A percentile compares a stretch with the other conserved stretches of the same genome.
Conservation (phyloP, 2,329 filamentous ascomycete species). For the Penicillium corylophilum region DNA sequence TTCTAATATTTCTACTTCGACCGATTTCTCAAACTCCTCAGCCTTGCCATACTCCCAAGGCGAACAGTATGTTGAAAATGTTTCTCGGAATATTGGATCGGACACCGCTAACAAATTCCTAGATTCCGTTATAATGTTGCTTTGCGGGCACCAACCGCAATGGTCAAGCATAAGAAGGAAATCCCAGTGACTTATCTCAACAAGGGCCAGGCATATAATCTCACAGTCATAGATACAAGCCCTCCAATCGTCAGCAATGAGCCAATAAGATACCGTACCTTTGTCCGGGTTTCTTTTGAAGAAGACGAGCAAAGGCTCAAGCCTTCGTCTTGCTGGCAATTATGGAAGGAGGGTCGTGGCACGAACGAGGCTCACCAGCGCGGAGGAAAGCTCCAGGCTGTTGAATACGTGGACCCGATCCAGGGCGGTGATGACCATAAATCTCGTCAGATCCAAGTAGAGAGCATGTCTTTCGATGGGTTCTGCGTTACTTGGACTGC, state of each 20-base stretch:
- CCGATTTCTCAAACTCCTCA: constrained; percentile 28
- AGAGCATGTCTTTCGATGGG: constrained; percentile 83
- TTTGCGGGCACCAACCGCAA: constrained; percentile 90
- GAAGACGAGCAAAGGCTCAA: constrained; percentile 89
- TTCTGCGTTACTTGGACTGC: constrained; percentile 90
- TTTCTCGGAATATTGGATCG: constrained; percentile 18
- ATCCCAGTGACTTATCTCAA: constrained; percentile 98
- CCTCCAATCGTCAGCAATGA: constrained; percentile 59
- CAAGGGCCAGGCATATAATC: constrained; percentile 90
- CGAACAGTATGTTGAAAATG: constrained; percentile 53
- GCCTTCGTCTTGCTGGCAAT: constrained; percentile 79
- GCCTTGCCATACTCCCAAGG: constrained; percentile 32
- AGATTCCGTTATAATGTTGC: constrained; percentile 87
- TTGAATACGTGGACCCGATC: constrained; percentile 79
- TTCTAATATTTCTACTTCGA: constrained; percentile 51
- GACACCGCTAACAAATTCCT: constrained; percentile 12
- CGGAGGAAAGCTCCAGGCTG: constrained; percentile 87
- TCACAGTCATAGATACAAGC: constrained; percentile 77
- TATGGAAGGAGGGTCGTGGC: constrained; percentile 96
- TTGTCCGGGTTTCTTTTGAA: constrained; percentile 93
- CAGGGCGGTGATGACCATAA: constrained; percentile 58
- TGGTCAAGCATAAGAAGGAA: constrained; percentile 82
- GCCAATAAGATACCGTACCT: constrained; percentile 78
- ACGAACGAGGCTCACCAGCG: constrained; percentile 92
- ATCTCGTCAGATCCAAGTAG: constrained; percentile 65